Evolutionary conservation across 2,329 filamentous ascomycete genomes (phyloP).

Genomic region (Alternaria infectoria): DNA sequence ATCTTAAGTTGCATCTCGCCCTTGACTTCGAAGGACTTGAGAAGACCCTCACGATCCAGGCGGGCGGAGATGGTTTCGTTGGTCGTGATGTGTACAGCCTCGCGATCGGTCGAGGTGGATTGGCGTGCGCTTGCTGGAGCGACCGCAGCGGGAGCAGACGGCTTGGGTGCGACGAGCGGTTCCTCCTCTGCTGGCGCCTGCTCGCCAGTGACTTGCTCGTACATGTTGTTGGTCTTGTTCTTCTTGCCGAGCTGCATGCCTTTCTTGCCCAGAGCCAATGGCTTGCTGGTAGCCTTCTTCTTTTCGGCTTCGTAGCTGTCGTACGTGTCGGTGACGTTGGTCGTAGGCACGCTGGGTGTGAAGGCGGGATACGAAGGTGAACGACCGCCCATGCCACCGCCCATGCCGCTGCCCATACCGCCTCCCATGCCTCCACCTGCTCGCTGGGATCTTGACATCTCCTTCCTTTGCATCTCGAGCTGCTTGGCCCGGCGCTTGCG

Average conservation of each 20-base stretch:
- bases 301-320: conserved; percentile 97
- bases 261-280: conserved; percentile 85
- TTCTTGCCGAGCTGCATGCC: conserved; percentile 99
- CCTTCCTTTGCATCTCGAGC: conserved; percentile 97
- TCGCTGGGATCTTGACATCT: conserved; percentile 80
- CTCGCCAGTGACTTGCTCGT: conserved; percentile 91
- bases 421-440: conserved; percentile 35
- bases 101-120: conserved; percentile 74
- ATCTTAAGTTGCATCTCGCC: conserved; percentile 93
- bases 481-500: conserved; percentile 99
- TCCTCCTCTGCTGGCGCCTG: conserved; percentile 81
- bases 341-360: conserved; percentile 76
- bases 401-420: conserved; percentile 37
- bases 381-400: conserved; percentile 64
- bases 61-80: conserved; percentile 90
- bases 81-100: conserved; percentile 86
- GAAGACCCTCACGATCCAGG: conserved; percentile 82
- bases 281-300: conserved; percentile 84
- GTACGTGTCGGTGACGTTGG: conserved; percentile 76
- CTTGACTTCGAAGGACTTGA: conserved; percentile 87
- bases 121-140: conserved; percentile 63
- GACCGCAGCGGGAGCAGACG: conserved; percentile 57
- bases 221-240: conserved; percentile 96
- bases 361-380: conserved; percentile 88
- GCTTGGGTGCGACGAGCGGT: conserved; percentile 70